Evolutionary conservation across 2,329 filamentous ascomycete species (phyloP).

Genomic region (Blastomyces gilchristii): DNA sequence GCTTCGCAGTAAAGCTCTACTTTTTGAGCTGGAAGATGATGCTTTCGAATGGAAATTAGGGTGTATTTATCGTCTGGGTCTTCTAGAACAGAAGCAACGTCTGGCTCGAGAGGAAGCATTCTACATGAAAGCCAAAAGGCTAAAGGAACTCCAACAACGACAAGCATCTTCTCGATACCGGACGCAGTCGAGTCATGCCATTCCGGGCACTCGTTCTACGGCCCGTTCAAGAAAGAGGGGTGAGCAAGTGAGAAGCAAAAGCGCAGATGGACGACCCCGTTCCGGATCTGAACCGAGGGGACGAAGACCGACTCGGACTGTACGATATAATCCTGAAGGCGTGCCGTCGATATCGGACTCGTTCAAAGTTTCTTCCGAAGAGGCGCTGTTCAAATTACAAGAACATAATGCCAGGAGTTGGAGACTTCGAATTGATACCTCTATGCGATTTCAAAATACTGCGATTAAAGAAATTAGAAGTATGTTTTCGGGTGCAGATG

Average conservation of each 20-base stretch:
- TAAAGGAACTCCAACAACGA: conserved; percentile 55
- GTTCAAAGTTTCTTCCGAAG: conserved; percentile 61
- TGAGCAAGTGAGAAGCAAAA: conserved; percentile 44
- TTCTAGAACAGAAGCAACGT: conserved; percentile 81
- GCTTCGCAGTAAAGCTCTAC: conserved; percentile 64
- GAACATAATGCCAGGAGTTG: conserved; percentile 79
- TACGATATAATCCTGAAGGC: conserved; percentile 69
- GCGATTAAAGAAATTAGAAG: conserved; percentile 70
- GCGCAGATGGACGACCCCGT: conserved; percentile 41
- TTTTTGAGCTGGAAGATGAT: conserved; percentile 92
- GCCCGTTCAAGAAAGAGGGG: conserved; percentile 26
- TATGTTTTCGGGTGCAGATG: conserved; percentile 71
- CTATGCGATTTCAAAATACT: conserved; percentile 56
- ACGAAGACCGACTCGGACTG: conserved; percentile 31
- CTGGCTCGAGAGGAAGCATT: conserved; percentile 86
- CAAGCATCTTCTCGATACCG: conserved; percentile 44
- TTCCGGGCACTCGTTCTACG: conserved; percentile 30
- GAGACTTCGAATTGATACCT: conserved; percentile 79
- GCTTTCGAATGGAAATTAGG: conserved; percentile 96
- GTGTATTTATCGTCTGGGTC: conserved; percentile 81
- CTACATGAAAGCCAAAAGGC: conserved; percentile 71
- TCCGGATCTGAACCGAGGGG: conserved; percentile 21
- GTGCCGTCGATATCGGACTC: conserved; percentile 60
- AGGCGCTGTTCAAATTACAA: conserved; percentile 66
- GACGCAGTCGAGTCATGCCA: conserved; percentile 42